phyloP scores from a whole-genome alignment of 495 filamentous ascomycete species.

The Penicillium antarcticum region DNA sequence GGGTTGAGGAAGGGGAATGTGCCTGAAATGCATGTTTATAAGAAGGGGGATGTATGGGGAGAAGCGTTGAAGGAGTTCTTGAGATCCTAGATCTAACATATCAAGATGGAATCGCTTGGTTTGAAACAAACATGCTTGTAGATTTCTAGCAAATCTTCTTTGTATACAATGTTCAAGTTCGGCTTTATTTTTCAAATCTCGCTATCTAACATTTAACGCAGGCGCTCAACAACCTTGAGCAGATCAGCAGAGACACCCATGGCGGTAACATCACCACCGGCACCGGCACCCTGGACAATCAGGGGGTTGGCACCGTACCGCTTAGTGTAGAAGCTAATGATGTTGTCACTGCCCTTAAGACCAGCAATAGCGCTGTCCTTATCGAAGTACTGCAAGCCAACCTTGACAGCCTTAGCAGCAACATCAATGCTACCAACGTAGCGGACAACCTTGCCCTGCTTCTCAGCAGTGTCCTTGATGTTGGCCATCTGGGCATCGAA shows the following conservation, averaged over 20 bases:
- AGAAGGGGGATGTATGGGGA: conserved; percentile 65
- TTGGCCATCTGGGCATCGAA: conserved; percentile 84
- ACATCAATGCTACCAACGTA: conserved; percentile 94
- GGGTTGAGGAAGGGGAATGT: conserved; percentile 67
- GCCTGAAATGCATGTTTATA: conserved; percentile 66
- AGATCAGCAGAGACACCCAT: conserved; percentile 93
- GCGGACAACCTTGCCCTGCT: conserved; percentile 84
- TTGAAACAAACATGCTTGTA: background rate
- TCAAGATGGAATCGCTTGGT: too few relatives aligned
- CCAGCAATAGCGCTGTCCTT: conserved; percentile 82
- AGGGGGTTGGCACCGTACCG: conserved; percentile 85
- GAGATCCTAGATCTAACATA: conserved; percentile 22
- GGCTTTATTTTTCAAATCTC: background rate
- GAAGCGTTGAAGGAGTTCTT: conserved; percentile 58
- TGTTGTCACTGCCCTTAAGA: conserved; percentile 95
- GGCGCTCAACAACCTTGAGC: conserved; percentile 69
- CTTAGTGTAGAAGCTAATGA: conserved; percentile 96
- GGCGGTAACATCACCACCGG: conserved; percentile 91
- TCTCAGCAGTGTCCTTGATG: conserved; percentile 71
- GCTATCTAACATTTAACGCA: conserved; percentile 18
- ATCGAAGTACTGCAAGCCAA: conserved; percentile 85
- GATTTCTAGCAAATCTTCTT: background rate
- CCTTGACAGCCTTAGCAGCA: conserved; percentile 68
- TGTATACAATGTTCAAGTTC: background rate
- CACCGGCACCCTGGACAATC: conserved; percentile 92